These are phyloP conservation scores for Amaranthus cruentus DNA, from an alignment of 148 eudicot species.

Conservation along the genomic window DNA sequence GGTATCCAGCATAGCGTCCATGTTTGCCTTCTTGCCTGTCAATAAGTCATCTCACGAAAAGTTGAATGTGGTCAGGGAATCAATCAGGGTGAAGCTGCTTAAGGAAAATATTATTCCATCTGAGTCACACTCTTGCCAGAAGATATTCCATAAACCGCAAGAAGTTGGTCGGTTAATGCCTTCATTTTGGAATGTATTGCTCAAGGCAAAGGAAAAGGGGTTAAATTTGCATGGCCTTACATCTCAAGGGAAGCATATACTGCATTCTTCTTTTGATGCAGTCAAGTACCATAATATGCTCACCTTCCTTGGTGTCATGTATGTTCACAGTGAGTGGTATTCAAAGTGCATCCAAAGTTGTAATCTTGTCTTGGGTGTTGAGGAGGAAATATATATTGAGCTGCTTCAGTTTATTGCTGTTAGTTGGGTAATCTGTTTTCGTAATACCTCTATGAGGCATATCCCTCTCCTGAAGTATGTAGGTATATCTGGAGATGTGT, in stretches of 20 bases:
- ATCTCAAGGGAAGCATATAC: conserved; percentile 52
- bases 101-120: conserved; percentile 44
- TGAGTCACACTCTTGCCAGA: conserved; percentile 41
- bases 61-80: conserved; percentile 42
- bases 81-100: conserved; percentile 32
- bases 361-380: conserved; percentile 45
- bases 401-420: conserved; percentile 46
- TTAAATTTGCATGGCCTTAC: conserved; percentile 44
- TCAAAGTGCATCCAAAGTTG: conserved; percentile 54
- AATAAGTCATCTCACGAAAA: conserved; percentile 28
- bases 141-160: conserved; percentile 47
- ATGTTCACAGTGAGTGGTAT: conserved; percentile 54
- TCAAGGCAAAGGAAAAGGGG: conserved; percentile 33
- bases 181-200: conserved; percentile 49
- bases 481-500: conserved; percentile 24
- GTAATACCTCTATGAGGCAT: conserved; percentile 27
- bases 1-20: conserved; percentile 32
- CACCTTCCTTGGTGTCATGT: conserved; percentile 44
- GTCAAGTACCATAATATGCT: conserved; percentile 35
- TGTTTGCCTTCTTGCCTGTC: conserved; percentile 50
- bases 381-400: conserved; percentile 41
- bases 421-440: conserved; percentile 40
- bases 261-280: conserved; percentile 51
- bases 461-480: conserved; percentile 53
- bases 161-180: conserved; percentile 54